Conservation (phyloP, 2,329 filamentous ascomycete species). For the Stagonosporopsis rhizophila region DNA sequence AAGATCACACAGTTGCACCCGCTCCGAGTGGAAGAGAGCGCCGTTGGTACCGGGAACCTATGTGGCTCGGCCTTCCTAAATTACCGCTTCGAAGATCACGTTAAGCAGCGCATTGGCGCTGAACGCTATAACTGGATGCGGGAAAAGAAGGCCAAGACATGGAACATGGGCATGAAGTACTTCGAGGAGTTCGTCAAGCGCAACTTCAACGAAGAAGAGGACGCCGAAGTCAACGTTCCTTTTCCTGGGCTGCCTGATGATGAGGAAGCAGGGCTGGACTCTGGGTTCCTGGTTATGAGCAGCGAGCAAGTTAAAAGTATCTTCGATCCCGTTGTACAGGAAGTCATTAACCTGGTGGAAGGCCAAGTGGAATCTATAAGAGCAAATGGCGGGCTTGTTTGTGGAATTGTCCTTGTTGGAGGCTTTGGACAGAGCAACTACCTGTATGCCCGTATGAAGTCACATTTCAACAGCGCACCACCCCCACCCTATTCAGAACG, state of each 20-base stretch:
- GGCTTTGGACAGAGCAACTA: conserved; percentile 83
- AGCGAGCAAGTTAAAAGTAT: conserved; percentile 74
- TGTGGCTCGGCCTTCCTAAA: conserved; percentile 83
- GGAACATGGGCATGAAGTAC: conserved; percentile 75
- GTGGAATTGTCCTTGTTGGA: conserved; percentile 80
- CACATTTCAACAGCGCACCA: conserved; percentile 65
- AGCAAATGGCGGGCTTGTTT: conserved; percentile 50
- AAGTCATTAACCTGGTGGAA: conserved; percentile 52
- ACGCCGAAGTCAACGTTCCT: conserved; percentile 78
- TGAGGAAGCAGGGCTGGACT: conserved; percentile 75
- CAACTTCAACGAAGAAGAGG: conserved; percentile 81
- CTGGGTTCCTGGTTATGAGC: conserved; percentile 76
- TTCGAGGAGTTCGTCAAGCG: conserved; percentile 87
- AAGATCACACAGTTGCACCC: conserved; percentile 77
- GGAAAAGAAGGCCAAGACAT: conserved; percentile 77
- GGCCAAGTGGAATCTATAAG: conserved; percentile 54
- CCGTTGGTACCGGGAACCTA: conserved; percentile 77
- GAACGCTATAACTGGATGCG: conserved; percentile 77
- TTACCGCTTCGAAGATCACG: conserved; percentile 80
- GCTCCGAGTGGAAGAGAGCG: conserved; percentile 77
- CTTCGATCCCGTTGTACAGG: conserved; percentile 75
- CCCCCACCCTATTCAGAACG: conserved; percentile 69
- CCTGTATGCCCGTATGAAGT: conserved; percentile 71
- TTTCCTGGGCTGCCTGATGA: conserved; percentile 80
- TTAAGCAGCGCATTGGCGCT: conserved; percentile 70